A percentile compares a stretch with the other conserved stretches of the same genome.
Evolutionary conservation across 139 green algal genomes (phyloP).

Genomic region (Chlorella sp.): DNA sequence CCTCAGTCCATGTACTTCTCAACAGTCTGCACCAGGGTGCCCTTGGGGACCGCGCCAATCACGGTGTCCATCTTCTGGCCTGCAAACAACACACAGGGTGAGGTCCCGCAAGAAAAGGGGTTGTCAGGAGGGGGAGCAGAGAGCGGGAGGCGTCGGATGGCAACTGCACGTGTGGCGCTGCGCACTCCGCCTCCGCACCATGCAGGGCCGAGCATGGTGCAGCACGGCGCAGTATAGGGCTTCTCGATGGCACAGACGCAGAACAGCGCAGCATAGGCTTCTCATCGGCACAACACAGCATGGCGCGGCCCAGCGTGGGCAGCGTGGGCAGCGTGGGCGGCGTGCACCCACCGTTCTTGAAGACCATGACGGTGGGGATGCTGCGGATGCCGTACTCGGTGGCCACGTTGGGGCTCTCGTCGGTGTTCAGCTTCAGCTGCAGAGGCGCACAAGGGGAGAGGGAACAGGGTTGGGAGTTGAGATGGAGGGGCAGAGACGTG

Average conservation of each 20-base stretch:
- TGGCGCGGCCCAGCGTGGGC: too few relatives aligned
- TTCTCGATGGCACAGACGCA: not conserved
- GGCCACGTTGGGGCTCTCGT: conserved; percentile 92
- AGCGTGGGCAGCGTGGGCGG: not conserved
- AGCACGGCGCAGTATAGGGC: not conserved
- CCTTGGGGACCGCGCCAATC: conserved; percentile 97
- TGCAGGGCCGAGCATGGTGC: not conserved
- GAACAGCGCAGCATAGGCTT: not conserved
- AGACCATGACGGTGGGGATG: conserved; percentile 98
- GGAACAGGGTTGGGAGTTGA: too few relatives aligned
- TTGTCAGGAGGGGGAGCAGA: not conserved
- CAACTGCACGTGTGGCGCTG: not conserved
- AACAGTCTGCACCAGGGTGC: conserved; percentile 86
- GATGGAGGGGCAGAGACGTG: not conserved
- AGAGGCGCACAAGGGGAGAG: not conserved
- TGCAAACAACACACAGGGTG: too few relatives aligned
- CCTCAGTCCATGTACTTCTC: conserved; percentile 90
- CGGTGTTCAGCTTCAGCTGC: conserved; percentile 92
- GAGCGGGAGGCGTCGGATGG: not conserved
- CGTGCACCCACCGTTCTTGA: conserved; percentile 75
- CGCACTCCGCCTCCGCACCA: too few relatives aligned
- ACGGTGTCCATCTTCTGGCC: conserved; percentile 98
- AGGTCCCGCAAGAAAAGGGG: not conserved
- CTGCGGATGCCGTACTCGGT: conserved; percentile 96
- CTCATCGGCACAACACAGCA: not conserved